Base-by-base conservation (phyloP, 2,329 filamentous ascomycete genomes). In the Ophiostoma angusticollis region DNA sequence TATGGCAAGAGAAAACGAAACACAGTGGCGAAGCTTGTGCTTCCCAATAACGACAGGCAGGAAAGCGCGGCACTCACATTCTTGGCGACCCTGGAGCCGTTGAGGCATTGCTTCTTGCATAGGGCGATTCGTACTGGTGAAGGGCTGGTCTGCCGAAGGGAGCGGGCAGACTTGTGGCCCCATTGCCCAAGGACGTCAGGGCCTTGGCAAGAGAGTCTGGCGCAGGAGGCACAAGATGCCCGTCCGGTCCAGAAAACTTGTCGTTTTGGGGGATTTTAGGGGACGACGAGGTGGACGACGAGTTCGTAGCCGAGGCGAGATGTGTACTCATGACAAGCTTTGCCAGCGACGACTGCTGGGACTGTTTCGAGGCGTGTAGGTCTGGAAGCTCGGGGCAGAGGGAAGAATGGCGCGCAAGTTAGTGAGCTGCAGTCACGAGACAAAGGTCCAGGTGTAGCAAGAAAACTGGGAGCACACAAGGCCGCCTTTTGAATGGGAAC, bases 51-150 rank as follows among this genome's bases (percentile, higher is more conserved):
- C 16, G 18, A 29, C 21, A 28, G 21, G 3, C 19, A 37, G 30
- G 28, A 24, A 38, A 31, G 38, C 29, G 8, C 11, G 35, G n/a
- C n/a, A 57, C 71, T 63, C 55, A 74, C 70, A 75, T 68, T 54
- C 71, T 64, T 33, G 72, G 72, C 19, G 72, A 76, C 24, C 59
- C 68, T 28, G 72, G 70, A 12, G 72, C 71, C 28, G 72, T 76
- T 6, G 72, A 76, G 13, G 65, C 65, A 42, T 72, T 63, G 52
- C 72, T 76, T 45, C 68, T 65, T 39, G 68, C 63, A 48, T 71
- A 68, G 16, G 70, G 67, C 31, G 71, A 72, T 48, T 72, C 70
- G 38, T 70, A 69, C 27, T 55, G 42, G 37, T 53, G 42, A 17
- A 46, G 42, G 41, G 41, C 47, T 45, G 52, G 51, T 33, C 54